Conservation (phyloP, 495 filamentous ascomycete genomes). For the Aspergillus nidulans region DNA sequence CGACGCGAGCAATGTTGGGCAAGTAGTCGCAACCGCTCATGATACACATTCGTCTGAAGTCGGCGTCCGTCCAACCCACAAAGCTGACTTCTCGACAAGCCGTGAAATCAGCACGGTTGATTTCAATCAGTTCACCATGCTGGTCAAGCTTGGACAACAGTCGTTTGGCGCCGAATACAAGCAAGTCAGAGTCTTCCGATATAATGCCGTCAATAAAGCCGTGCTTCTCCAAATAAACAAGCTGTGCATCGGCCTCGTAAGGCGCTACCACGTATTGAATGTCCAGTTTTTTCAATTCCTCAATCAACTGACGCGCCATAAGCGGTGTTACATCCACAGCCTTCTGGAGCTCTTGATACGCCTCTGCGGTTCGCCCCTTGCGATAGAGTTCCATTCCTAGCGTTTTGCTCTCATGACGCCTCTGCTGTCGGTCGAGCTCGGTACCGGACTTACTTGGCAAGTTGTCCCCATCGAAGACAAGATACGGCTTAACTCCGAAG, state of each 20-base stretch:
- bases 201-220: slow-evolving; percentile 82
- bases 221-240: slow-evolving; percentile 85
- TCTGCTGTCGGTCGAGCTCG: slow-evolving; percentile 64
- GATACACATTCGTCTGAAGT: slow-evolving; percentile 95
- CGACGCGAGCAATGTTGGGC: slow-evolving; percentile 74
- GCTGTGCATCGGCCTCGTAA: slow-evolving; percentile 95
- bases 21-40: slow-evolving; percentile 98
- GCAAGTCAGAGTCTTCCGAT: slow-evolving; percentile 93
- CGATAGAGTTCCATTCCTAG: slow-evolving; percentile 73
- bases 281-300: slow-evolving; percentile 74
- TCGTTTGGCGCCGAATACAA: slow-evolving; percentile 90
- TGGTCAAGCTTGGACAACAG: slow-evolving; percentile 93
- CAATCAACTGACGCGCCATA: slow-evolving; percentile 90
- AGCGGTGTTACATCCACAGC: slow-evolving; percentile 93
- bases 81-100: slow-evolving; percentile 83
- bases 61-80: slow-evolving; percentile 83
- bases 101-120: slow-evolving; percentile 82
- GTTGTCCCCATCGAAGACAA: slow-evolving; percentile 95
- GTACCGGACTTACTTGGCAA: slow-evolving; percentile 95
- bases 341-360: slow-evolving; percentile 86
- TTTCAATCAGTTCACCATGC: slow-evolving; percentile 87
- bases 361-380: slow-evolving; percentile 73
- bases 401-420: slow-evolving; percentile 68
- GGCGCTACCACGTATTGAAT: slow-evolving; percentile 92
- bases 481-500: slow-evolving; percentile 85